Evolutionary conservation across 2,329 filamentous ascomycete species (phyloP).

Genomic region (Spiromastix sp.): DNA sequence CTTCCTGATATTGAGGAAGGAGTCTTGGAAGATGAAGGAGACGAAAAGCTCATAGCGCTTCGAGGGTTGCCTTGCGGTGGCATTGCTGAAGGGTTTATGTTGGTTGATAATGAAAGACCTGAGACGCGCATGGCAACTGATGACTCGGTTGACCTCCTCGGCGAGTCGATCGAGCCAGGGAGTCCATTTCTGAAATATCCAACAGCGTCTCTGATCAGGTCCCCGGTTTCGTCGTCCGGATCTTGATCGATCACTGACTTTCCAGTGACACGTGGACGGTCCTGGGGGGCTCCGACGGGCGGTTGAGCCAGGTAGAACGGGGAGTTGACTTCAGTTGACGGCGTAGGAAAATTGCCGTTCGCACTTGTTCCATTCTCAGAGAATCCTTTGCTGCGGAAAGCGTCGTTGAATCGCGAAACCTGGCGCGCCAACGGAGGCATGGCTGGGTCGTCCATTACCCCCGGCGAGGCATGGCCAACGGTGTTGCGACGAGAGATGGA

Average conservation of each 20-base stretch:
- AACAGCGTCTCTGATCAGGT: constrained; percentile 52
- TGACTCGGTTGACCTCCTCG: constrained; percentile 60
- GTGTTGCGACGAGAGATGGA: constrained; percentile 41
- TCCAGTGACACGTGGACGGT: constrained; percentile 43
- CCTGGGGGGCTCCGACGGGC: constrained; percentile 43
- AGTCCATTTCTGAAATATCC: constrained; percentile 62
- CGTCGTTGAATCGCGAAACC: constrained; percentile 50
- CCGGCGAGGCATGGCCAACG: constrained; percentile 38
- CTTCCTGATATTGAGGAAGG: too few species aligned
- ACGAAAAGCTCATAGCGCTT: constrained; percentile 39
- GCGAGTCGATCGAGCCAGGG: constrained; percentile 26
- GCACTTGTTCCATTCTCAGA: constrained; percentile 38
- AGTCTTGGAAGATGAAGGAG: constrained; percentile 46
- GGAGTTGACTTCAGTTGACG: constrained; percentile 39
- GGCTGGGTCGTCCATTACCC: constrained; percentile 2
- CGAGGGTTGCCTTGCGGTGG: constrained; percentile 43
- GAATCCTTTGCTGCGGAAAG: constrained; percentile 49
- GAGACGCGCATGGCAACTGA: constrained; percentile 60
- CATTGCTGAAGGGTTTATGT: constrained; percentile 45
- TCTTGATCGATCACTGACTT: constrained; percentile 57
- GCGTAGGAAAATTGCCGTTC: constrained; percentile 41
- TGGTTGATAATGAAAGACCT: constrained; percentile 62
- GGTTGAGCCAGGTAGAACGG: constrained; percentile 48
- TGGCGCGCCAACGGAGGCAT: constrained; percentile 33
- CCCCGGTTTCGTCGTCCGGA: constrained; percentile 48